Percentiles rank a stretch among this genome's conserved stretches.
Conservation (phyloP, 345 rosid species). For the Gossypium ekmanianum region DNA sequence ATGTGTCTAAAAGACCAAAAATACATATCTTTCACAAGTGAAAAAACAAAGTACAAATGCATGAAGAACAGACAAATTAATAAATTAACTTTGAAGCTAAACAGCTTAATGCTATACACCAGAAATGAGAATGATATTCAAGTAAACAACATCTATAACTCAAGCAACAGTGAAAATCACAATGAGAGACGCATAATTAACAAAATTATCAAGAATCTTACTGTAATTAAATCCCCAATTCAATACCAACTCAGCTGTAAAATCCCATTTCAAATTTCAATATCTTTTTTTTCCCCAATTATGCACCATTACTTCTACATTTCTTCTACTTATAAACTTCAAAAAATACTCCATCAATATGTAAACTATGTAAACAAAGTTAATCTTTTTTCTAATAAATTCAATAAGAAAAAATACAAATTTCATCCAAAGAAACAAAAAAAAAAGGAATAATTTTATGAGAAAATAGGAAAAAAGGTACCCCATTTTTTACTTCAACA, state of each 20-base stretch:
- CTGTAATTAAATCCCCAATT: not conserved
- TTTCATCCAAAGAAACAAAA: not conserved
- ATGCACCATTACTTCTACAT: not conserved
- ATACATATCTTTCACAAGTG: not conserved
- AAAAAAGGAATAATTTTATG: not conserved
- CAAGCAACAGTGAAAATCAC: not conserved
- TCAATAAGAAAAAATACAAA: not conserved
- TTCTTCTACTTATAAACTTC: not conserved
- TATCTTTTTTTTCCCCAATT: not conserved
- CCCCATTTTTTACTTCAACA: slow-evolving; percentile 79
- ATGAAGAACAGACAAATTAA: not conserved
- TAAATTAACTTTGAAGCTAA: not conserved
- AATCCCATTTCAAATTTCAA: not conserved
- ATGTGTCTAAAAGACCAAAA: not conserved
- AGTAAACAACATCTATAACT: not conserved
- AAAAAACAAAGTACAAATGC: not conserved
- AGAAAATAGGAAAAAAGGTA: slow-evolving; percentile 16
- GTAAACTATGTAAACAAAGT: not conserved
- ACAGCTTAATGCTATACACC: not conserved
- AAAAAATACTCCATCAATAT: not conserved
- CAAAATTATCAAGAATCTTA: not conserved
- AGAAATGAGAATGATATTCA: not conserved
- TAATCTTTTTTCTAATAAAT: not conserved
- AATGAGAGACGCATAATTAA: not conserved
- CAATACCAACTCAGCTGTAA: not conserved